Percentiles rank a stretch among this genome's conserved stretches.
Conservation (phyloP, 23 red algal genomes). For the Cyanidiococcus yangmingshanensis region DNA sequence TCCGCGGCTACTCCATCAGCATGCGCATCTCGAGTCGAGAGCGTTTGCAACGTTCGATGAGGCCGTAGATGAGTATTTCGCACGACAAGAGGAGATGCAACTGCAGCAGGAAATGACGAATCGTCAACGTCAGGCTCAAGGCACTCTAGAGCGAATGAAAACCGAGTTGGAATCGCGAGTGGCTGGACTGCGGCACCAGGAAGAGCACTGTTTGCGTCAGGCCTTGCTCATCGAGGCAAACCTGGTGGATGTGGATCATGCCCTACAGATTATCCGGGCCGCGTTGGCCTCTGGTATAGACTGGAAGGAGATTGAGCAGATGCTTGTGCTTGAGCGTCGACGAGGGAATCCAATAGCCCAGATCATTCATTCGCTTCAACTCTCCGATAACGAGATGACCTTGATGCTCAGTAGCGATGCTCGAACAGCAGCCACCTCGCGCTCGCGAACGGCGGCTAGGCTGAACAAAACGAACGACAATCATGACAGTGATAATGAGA, state of each 20-base stretch:
- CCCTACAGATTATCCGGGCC: conserved; percentile 53
- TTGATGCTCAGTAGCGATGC: conserved; percentile 40
- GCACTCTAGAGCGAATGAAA: conserved; percentile 13
- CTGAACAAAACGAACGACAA: conserved; percentile 18
- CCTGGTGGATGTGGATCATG: conserved; percentile 67
- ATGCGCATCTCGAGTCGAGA: conserved; percentile 4
- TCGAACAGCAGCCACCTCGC: conserved; percentile 20
- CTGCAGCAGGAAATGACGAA: conserved; percentile 33
- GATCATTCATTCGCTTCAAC: conserved; percentile 72
- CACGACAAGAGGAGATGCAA: conserved; percentile 41
- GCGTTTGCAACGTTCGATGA: conserved; percentile 76
- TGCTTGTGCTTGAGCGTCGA: conserved; percentile 70
- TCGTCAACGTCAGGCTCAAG: conserved; percentile 14
- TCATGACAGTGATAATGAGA: conserved; percentile 32
- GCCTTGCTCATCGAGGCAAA: conserved; percentile 69
- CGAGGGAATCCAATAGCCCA: conserved; percentile 77
- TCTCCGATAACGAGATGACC: conserved; percentile 74
- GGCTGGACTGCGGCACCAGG: conserved; percentile 35
- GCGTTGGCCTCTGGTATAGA: conserved; percentile 56
- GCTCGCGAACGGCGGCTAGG: conserved; percentile 22
- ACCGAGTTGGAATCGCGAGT: conserved; percentile 59
- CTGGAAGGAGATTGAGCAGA: conserved; percentile 70
- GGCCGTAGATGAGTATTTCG: conserved; percentile 85
- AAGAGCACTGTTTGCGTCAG: conserved; percentile 27
- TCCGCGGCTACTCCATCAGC: conserved; percentile 65